Conservation (phyloP, 371 early-diverging fungal species). For the Lichtheimia ornata region DNA sequence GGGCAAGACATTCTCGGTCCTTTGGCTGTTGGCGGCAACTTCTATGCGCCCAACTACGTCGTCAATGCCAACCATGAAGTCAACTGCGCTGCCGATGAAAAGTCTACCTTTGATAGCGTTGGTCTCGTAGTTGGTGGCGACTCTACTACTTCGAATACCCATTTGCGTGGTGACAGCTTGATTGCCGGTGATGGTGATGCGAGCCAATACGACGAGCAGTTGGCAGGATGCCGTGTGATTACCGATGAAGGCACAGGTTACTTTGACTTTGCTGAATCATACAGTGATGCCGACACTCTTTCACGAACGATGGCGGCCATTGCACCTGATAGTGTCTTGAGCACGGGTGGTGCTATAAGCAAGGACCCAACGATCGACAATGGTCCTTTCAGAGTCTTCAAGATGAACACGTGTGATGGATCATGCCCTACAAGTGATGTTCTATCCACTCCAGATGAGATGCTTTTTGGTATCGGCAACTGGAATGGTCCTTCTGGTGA, state of each 20-base stretch:
- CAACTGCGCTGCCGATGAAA: neutral
- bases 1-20: slow-evolving; percentile 18
- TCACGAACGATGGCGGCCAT: neutral
- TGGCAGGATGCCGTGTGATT: neutral
- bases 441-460: slow-evolving; percentile 11
- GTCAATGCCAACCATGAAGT: slow-evolving; percentile 17
- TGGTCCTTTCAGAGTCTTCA: slow-evolving; percentile 7
- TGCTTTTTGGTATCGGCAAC: slow-evolving; percentile 13
- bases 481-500: slow-evolving; percentile 22
- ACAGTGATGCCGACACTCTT: neutral
- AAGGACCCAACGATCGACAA: neutral
- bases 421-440: neutral
- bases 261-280: neutral
- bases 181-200: slow-evolving; percentile 2
- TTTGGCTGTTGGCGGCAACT: slow-evolving; percentile 18
- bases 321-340: neutral
- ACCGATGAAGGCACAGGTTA: neutral
- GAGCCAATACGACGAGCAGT: no score
- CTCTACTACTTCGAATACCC: neutral
- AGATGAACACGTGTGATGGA: slow-evolving; percentile 9
- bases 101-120: neutral
- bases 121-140: slow-evolving; percentile 13
- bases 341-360: neutral
- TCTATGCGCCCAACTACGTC: slow-evolving; percentile 12
- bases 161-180: slow-evolving; percentile 16